These are phyloP conservation scores for Samsoniella hepiali DNA, from an alignment of 2,329 filamentous ascomycete genomes.

Conservation along the genomic window DNA sequence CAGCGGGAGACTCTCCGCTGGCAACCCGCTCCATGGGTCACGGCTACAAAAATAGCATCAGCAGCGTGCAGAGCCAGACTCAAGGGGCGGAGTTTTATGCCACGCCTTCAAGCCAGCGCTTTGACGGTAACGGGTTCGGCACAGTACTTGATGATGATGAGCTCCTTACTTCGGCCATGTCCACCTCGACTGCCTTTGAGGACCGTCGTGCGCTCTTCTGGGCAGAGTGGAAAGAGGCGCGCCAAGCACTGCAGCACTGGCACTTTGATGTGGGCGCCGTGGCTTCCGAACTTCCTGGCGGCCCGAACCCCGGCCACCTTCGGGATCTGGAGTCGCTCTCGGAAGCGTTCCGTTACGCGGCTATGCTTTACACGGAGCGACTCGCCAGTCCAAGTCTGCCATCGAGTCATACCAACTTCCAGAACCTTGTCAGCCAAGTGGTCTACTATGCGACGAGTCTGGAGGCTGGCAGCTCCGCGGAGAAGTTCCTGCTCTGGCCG, in stretches of 20 bases:
- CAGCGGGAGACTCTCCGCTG: conserved; percentile 24
- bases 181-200: conserved; percentile 47
- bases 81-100: conserved; percentile 30
- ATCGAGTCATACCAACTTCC: conserved; percentile 72
- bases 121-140: conserved; percentile 66
- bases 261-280: conserved; percentile 62
- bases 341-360: conserved; percentile 85
- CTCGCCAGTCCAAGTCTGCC: conserved; percentile 73
- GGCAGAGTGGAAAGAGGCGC: conserved; percentile 81
- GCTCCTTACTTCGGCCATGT: conserved; percentile 39
- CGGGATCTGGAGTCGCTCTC: conserved; percentile 78
- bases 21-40: conserved; percentile 41
- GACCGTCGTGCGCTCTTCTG: conserved; percentile 69
- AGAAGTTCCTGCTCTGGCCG: conserved; percentile 92
- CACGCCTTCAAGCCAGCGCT: conserved; percentile 48
- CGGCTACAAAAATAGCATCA: conserved; percentile 38
- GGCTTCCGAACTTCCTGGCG: conserved; percentile 47
- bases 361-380: conserved; percentile 84
- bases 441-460: conserved; percentile 81
- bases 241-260: conserved; percentile 75
- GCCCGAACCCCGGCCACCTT: conserved; percentile 58
- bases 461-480: conserved; percentile 65
- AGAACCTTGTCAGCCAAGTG: conserved; percentile 76
- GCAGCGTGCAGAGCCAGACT: conserved; percentile 24
- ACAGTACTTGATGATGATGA: conserved; percentile 55